Evolutionary conservation across 2,329 filamentous ascomycete genomes (phyloP), one percentile per base, ranked within the genome.

Genomic region (Hymenotorrendiella dingleyae): DNA sequence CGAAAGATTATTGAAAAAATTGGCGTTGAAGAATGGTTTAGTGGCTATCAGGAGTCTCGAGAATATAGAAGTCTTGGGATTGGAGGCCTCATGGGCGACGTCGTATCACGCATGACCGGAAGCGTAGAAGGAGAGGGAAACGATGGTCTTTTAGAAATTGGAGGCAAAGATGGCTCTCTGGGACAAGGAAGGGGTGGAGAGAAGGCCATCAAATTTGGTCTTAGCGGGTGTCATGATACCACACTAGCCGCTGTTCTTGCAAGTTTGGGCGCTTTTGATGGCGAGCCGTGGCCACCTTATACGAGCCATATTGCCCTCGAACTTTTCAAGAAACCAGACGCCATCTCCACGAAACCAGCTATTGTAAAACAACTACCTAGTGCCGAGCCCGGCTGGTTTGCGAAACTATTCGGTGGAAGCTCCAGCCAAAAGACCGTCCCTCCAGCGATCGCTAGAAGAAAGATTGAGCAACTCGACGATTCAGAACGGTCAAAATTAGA

Each of bases 21-120:
- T 45, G 80, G 76, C 21, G 81, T 90, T 0, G 90, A 98, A 57
- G 93, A 97, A 66, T 97, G 93, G 93, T 97, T 84, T 62, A 70
- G 77, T 16, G 91, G 93, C 3, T 97, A 94, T 62, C 74, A 74
- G 44, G 90, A 96, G 64, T 89, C 80, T 47, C 67, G 69, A 30
- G 93, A 97, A 64, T 97, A 95, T 66, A 83, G 91, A n/a, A 78
- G 76, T 51, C 72, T 97, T 2, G 93, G 91, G 3, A 93, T 96
- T 49, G 93, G 93, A 21, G 78, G 76, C 9, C 70, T 97, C 8
- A 71, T 95, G 59, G 91, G 89, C 22, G 91, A 97, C 58, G 65
- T 97, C 14, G 82, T 90, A 10, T 73, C 78, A 48, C 74, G 84
- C 33, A 89, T 90, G 83, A 78, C 85, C 21, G 71, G 73, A 19